Percentiles rank a stretch among this genome's conserved stretches.
Evolutionary conservation across 176 grass and related monocot species (phyloP).

Genomic region (Eragrostis curvula): DNA sequence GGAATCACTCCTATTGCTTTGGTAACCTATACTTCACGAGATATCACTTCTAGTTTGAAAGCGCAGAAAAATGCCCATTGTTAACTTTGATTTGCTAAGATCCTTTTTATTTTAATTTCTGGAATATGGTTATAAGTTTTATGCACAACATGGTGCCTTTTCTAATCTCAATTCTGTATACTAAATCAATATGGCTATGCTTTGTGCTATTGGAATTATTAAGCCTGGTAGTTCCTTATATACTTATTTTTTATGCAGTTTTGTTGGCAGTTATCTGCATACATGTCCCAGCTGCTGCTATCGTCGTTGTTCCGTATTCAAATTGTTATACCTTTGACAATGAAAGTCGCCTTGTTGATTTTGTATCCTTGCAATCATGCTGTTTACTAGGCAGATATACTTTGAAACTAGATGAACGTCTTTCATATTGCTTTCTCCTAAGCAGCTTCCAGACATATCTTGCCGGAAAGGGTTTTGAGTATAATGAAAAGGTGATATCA

Average conservation of each 20-base stretch:
- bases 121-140: neutral
- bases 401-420: constrained; percentile 25
- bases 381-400: constrained; percentile 5
- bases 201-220: neutral
- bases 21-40: neutral
- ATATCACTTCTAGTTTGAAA: constrained; percentile 14
- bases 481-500: constrained; percentile 68
- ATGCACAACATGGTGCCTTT: neutral
- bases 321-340: constrained; percentile 84
- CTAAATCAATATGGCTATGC: neutral
- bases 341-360: constrained; percentile 84
- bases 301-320: constrained; percentile 67
- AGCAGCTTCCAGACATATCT: constrained; percentile 71
- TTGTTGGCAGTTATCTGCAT: constrained; percentile 43
- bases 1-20: neutral
- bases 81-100: constrained; percentile 18
- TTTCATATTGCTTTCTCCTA: constrained; percentile 62
- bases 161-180: neutral
- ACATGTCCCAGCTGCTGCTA: constrained; percentile 25
- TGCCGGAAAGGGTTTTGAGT: constrained; percentile 66
- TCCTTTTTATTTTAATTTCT: neutral
- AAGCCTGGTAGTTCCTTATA: constrained; percentile 11
- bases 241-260: constrained; percentile 43
- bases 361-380: constrained; percentile 77
- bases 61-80: neutral